Evolutionary conservation across 1,284 basidiomycete species (phyloP), one percentile per base, ranked within the genome.

Genomic region (Hymenochaete sp.): DNA sequence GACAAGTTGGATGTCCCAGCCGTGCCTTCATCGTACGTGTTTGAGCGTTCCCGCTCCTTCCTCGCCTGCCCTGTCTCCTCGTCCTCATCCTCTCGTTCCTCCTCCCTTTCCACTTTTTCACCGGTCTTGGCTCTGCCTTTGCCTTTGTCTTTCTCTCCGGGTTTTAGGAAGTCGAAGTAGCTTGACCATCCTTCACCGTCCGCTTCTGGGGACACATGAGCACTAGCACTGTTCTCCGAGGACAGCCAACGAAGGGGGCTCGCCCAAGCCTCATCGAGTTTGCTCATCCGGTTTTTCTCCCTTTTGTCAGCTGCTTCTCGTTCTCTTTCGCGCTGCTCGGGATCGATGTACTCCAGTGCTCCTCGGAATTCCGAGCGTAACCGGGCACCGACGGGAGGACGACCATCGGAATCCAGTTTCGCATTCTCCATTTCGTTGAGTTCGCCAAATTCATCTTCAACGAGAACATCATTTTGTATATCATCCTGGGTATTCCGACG

Each of bases 221-320:
- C 36, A 16, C 10, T 9, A 10, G 32, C 32, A 22, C 25, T 26
- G 3, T 28, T 39, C 41, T 48, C 48, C 28, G 26, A 79, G 1
- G 72, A 63, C 37, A 78, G 68, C 79, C 79, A 79, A 52, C 66
- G 71, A 49, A 67, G 62, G 7, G 71, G 67, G 48, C 72, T 72
- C 7, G 42, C 37, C 66, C 71, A 75, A 22, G 57, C 55, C 28
- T 75, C 73, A 26, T 72, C 71, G 42, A 65, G 59, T 37, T 68
- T 67, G 50, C 65, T 70, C 35, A 77, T 74, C 32, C 72, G 67
- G 47, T 65, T 67, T 61, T 76, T 79, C 14, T 72, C 73, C 52
- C 77, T 77, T 50, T 64, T 71, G 52, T 79, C 77, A 3, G 58
- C 59, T 0, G 59, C 57, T 37, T 68, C 66, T 24, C 61, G 61